Evolutionary conservation across 345 rosid genomes (phyloP).

Genomic region (Nephelium lappaceum): DNA sequence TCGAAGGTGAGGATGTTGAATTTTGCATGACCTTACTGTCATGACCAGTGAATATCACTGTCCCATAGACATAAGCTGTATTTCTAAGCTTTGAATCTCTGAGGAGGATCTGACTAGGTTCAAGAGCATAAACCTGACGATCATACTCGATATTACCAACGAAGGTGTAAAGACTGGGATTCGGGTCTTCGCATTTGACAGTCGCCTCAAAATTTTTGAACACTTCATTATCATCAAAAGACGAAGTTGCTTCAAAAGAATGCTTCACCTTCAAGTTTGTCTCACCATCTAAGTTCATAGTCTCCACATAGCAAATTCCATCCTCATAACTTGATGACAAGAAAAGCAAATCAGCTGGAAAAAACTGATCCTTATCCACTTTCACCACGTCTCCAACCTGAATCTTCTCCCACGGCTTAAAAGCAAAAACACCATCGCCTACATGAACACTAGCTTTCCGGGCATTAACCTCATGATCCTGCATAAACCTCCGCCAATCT

Average conservation of each 20-base stretch:
- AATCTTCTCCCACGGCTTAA: conserved; percentile 69
- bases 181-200: conserved; percentile 91
- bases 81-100: conserved; percentile 98
- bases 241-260: conserved; percentile 67
- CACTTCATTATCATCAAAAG: conserved; percentile 62
- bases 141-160: conserved; percentile 77
- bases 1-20: conserved; percentile 84
- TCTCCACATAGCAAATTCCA: conserved; percentile 97
- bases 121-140: conserved; percentile 63
- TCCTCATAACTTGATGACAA: conserved; percentile 91
- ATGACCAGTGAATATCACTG: conserved; percentile 83
- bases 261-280: conserved; percentile 93
- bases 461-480: conserved; percentile 80
- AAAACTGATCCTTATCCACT: conserved; percentile 91
- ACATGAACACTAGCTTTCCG: conserved; percentile 64
- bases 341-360: conserved; percentile 89
- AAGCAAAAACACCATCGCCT: conserved; percentile 59
- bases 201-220: conserved; percentile 65
- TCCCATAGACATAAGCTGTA: conserved; percentile 76
- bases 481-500: conserved; percentile 95
- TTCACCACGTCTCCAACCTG: conserved; percentile 83
- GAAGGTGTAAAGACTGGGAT: conserved; percentile 88
- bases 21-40: conserved; percentile 98
- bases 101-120: conserved; percentile 89
- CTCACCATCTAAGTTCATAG: conserved; percentile 98